Base-by-base conservation (phyloP, 768 basidiomycete species). In the Postia placenta region DNA sequence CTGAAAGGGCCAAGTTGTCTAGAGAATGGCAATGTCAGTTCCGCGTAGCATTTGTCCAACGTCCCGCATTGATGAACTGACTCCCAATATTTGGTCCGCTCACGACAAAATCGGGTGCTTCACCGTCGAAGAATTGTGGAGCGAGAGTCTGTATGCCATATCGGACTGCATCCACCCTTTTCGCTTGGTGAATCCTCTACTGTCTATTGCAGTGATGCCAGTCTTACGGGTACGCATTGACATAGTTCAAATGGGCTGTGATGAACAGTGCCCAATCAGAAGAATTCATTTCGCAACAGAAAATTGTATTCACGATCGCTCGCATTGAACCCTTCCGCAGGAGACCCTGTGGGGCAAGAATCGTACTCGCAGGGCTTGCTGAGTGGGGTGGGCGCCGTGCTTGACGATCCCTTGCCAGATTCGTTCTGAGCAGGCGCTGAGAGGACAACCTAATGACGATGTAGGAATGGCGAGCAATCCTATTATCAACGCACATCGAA, bases 141-240 rank as follows among this genome's bases (percentile, higher is more conserved):
- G 72, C 66, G n/a, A 75, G 58, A 0, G 70, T 74, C 49, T 76
- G 66, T 24, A 79, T 74, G 2, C 76, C 77, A 39, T 58, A 64
- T 15, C 56, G 43, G 2, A 64, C 64, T 2, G 63, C 59, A 38
- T 66, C 63, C 9, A 60, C 61, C 0, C 61, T 62, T 25, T 5
- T n/a, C n/a, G n/a, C n/a, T n/a, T n/a, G n/a, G n/a, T n/a, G n/a
- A n/a, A n/a, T n/a, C n/a, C n/a, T n/a, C n/a, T n/a, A n/a, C n/a
- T n/a, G n/a, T n/a, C n/a, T n/a, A n/a, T n/a, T n/a, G n/a, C n/a
- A n/a, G n/a, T 33, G 9, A 33, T 33, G 19, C 5, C 14, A 23
- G 38, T 17, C 6, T 28, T 20, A 62, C 65, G 72, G 72, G 62
- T 64, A 74, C 2, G 66, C 55, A 50, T 74, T 74, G 27, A 75